Evolutionary conservation across 305 asterid genomes (phyloP).

Genomic region (Stenogyne calaminthoides): DNA sequence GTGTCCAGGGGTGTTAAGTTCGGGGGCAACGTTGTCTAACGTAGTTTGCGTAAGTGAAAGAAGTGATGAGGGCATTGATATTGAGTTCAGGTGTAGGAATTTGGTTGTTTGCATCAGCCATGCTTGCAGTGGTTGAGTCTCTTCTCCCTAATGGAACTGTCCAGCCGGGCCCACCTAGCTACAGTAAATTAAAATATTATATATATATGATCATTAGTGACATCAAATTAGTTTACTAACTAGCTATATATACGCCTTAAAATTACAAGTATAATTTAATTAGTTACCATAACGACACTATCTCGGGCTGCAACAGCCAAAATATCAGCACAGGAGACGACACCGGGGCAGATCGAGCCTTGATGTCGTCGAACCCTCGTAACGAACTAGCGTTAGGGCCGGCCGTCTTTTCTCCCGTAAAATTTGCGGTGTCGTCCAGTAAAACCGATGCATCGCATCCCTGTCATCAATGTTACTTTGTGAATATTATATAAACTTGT

Average conservation of each 20-base stretch:
- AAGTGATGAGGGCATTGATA: conserved; percentile 48
- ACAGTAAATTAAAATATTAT: conserved; percentile 29
- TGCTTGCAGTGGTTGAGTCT: conserved; percentile 62
- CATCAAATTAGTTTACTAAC: no score
- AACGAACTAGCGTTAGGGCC: conserved; percentile 56
- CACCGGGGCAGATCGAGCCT: conserved; percentile 46
- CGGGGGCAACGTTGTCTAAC: conserved; percentile 47
- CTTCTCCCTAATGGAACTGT: conserved; percentile 59
- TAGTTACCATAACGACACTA: conserved; percentile 52
- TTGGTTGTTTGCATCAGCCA: conserved; percentile 47
- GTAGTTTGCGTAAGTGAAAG: conserved; percentile 53
- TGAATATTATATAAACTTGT: no score
- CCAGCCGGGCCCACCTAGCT: conserved; percentile 64
- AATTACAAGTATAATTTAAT: not conserved
- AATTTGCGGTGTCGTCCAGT: conserved; percentile 55
- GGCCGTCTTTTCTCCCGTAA: conserved; percentile 72
- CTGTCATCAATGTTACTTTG: conserved; percentile 26
- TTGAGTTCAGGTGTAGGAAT: conserved; percentile 49
- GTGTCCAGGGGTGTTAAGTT: conserved; percentile 55
- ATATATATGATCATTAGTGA: no score
- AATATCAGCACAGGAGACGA: conserved; percentile 77
- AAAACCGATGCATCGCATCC: conserved; percentile 81
- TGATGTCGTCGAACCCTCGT: conserved; percentile 63
- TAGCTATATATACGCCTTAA: no score
- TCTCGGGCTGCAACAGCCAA: conserved; percentile 62